phyloP scores from a whole-genome alignment of 2,329 filamentous ascomycete genomes.

The Zasmidium citrigriseum region DNA sequence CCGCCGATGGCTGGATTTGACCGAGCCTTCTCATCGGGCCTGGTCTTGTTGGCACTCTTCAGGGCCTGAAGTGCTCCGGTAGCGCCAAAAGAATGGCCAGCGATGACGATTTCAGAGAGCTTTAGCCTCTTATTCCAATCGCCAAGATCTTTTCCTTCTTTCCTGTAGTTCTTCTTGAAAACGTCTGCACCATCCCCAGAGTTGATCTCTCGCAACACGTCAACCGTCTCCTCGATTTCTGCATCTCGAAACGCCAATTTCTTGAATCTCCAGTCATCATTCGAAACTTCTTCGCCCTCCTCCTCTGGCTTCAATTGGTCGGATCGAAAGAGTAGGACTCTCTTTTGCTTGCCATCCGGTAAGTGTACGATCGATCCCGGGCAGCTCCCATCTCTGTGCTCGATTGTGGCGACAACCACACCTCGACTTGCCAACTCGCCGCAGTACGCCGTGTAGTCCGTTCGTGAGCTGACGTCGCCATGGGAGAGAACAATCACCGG shows the following conservation, averaged over 20 bases:
- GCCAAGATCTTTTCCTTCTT: slow-evolving; percentile 47
- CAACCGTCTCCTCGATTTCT: slow-evolving; percentile 46
- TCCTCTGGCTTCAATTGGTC: slow-evolving; percentile 33
- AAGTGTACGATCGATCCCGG: slow-evolving; percentile 42
- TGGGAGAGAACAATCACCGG: slow-evolving; percentile 46
- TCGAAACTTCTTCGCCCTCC: slow-evolving; percentile 13
- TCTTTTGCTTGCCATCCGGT: slow-evolving; percentile 34
- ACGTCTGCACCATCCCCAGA: slow-evolving; percentile 34
- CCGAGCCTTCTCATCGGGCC: slow-evolving; percentile 7
- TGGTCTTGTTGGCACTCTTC: slow-evolving; percentile 45
- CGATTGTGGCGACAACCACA: slow-evolving; percentile 44
- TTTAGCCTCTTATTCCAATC: slow-evolving; percentile 57
- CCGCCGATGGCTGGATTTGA: slow-evolving; percentile 53
- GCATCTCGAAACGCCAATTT: slow-evolving; percentile 43
- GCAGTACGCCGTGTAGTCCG: slow-evolving; percentile 46
- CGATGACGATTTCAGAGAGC: slow-evolving; percentile 55
- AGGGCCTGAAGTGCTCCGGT: slow-evolving; percentile 62
- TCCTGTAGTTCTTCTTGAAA: slow-evolving; percentile 46
- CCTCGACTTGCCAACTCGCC: slow-evolving; percentile 46
- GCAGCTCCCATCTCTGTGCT: slow-evolving; percentile 47
- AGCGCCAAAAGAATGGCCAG: slow-evolving; percentile 66
- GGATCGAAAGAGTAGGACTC: slow-evolving; percentile 39
- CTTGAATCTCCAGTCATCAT: slow-evolving; percentile 22
- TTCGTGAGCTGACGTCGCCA: slow-evolving; percentile 45
- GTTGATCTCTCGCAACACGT: slow-evolving; percentile 39